These are phyloP conservation scores for Boletus subcaerulescens DNA, from an alignment of 768 basidiomycete genomes.

Conservation along the genomic window DNA sequence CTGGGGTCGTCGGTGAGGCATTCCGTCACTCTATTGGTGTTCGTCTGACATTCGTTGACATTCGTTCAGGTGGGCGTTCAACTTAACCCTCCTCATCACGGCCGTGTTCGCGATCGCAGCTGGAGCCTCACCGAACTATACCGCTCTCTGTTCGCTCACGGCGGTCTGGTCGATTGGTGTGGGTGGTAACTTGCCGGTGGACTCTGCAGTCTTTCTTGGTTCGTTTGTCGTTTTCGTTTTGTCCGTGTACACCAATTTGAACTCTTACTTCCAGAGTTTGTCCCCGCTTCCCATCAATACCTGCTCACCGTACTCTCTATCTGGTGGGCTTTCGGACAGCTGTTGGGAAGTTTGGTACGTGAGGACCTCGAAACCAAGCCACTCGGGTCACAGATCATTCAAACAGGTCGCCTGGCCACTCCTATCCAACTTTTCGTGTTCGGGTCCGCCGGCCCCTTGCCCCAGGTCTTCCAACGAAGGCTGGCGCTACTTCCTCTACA, in stretches of 20 bases:
- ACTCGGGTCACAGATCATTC: not conserved
- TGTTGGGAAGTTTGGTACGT: constrained; percentile 51
- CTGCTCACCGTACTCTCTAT: constrained; percentile 71
- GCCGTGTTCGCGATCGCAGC: constrained; percentile 64
- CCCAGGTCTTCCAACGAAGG: constrained; percentile 56
- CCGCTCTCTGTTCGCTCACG: constrained; percentile 49
- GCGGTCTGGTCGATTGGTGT: constrained; percentile 66
- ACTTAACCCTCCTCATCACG: constrained; percentile 66
- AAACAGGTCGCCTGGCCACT: constrained; percentile 68
- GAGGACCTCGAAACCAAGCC: not conserved
- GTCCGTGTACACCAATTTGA: not conserved
- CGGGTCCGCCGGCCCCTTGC: constrained; percentile 46
- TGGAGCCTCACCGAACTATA: constrained; percentile 54
- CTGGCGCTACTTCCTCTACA: constrained; percentile 74
- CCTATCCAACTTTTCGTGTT: constrained; percentile 65
- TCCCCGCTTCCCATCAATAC: constrained; percentile 72
- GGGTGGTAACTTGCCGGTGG: constrained; percentile 72
- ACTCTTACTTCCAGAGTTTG: constrained; percentile 47
- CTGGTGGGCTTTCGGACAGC: constrained; percentile 80
- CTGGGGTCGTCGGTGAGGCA: constrained; percentile 60
- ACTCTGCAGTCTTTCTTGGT: constrained; percentile 76
- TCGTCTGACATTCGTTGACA: constrained; percentile 15
- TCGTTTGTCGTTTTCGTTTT: constrained; percentile 11
- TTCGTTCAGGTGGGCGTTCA: constrained; percentile 55
- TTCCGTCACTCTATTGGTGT: not conserved